Conservation (phyloP, 768 basidiomycete species). For the Suillus decipiens region DNA sequence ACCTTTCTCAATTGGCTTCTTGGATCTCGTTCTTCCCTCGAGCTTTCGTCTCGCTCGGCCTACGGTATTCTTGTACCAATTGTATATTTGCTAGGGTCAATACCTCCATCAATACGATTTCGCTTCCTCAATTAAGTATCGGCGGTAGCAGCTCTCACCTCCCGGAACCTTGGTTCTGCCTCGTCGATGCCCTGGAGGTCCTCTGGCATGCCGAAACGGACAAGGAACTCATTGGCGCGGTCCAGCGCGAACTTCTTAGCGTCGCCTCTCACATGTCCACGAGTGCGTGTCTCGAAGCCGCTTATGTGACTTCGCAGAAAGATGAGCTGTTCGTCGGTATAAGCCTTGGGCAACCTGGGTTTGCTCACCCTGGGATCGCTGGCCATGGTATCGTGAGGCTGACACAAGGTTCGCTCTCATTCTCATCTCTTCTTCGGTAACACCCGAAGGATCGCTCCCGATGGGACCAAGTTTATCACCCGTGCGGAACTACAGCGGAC, state of each 20-base stretch:
- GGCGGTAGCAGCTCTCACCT: constrained; percentile 40
- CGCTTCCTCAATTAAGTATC: background rate
- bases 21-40: constrained; percentile 54
- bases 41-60: constrained; percentile 59
- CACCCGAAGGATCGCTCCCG: constrained; percentile 25
- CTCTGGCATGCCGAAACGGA: constrained; percentile 55
- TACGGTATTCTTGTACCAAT: constrained; percentile 71
- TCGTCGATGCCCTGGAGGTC: constrained; percentile 59
- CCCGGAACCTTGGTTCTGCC: constrained; percentile 59
- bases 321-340: constrained; percentile 62
- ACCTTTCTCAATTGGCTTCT: constrained; percentile 56
- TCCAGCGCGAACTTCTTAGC: constrained; percentile 71
- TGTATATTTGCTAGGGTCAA: constrained; percentile 9
- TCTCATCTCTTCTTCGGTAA: constrained; percentile 18
- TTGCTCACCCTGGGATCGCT: constrained; percentile 66
- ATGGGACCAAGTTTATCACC: constrained; percentile 18
- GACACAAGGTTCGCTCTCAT: constrained; percentile 13
- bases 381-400: constrained; percentile 32
- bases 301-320: constrained; percentile 54
- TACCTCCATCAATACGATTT: constrained; percentile 6
- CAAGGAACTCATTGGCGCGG: constrained; percentile 61
- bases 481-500: constrained; percentile 1
- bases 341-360: constrained; percentile 64
- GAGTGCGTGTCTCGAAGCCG: constrained; percentile 61
- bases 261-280: constrained; percentile 63